These are phyloP conservation scores for Pisolithus albus DNA, from an alignment of 768 basidiomycete species.

Conservation along the genomic window DNA sequence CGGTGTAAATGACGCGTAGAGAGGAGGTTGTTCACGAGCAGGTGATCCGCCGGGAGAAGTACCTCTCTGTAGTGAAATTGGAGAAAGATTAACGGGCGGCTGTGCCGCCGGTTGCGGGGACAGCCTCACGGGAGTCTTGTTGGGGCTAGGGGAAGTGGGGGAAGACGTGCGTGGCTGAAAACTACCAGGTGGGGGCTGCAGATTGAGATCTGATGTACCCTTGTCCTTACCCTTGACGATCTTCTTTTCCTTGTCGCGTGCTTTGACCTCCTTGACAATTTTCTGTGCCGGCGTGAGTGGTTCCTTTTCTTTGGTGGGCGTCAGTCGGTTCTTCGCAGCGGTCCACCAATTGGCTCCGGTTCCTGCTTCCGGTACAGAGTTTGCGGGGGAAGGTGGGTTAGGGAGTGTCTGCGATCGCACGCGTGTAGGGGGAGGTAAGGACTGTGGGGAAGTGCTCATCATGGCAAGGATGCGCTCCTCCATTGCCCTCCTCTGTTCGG, in stretches of 20 bases:
- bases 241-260: conserved; percentile 51
- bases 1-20: conserved; percentile 69
- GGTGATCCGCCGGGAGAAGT: conserved; percentile 32
- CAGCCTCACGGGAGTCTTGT: conserved; percentile 22
- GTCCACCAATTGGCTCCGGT: conserved; percentile 58
- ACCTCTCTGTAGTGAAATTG: conserved; percentile 53
- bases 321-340: conserved; percentile 65
- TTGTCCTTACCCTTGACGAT: conserved; percentile 37
- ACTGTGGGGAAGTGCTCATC: conserved; percentile 41
- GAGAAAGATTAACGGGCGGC: conserved; percentile 42
- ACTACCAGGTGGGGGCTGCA: conserved; percentile 45
- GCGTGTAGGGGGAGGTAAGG: conserved; percentile 54
- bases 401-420: conserved; percentile 49
- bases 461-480: conserved; percentile 76
- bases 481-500: conserved; percentile 56
- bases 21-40: conserved; percentile 49
- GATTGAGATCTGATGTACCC: conserved; percentile 45
- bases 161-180: conserved; percentile 44
- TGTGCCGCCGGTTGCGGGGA: conserved; percentile 38
- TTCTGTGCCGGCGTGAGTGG: conserved; percentile 81
- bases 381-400: conserved; percentile 56
- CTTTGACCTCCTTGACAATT: conserved; percentile 67
- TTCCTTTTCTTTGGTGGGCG: conserved; percentile 70
- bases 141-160: conserved; percentile 60
- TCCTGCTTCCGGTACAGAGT: conserved; percentile 54